A percentile compares a stretch with the other conserved stretches of the same genome.
Conservation (phyloP, 2,329 filamentous ascomycete species). For the Hymenoscyphus repandus region DNA sequence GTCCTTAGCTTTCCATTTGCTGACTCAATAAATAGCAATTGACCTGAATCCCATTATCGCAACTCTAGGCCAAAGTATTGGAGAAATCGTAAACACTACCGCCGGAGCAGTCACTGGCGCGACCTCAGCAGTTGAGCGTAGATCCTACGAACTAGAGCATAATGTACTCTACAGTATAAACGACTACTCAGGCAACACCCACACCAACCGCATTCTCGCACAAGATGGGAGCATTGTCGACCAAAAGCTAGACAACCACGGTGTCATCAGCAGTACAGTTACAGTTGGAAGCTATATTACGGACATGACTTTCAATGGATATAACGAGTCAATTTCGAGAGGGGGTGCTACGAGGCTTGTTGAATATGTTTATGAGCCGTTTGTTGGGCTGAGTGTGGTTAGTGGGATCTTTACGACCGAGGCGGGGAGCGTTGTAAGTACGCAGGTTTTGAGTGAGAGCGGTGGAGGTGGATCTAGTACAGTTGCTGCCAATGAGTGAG, state of each 20-base stretch:
- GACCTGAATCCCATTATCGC: constrained; percentile 57
- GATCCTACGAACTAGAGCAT: constrained; percentile 44
- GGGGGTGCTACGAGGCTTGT: constrained; percentile 44
- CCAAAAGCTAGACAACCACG: constrained; percentile 48
- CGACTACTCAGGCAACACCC: constrained; percentile 50
- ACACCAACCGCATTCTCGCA: constrained; percentile 51
- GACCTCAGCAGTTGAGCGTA: constrained; percentile 24
- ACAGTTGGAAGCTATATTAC: constrained; percentile 45
- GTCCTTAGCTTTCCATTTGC: too few species aligned
- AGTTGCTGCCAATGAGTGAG: constrained; percentile 30
- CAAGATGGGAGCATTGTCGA: constrained; percentile 52
- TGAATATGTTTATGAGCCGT: constrained; percentile 50
- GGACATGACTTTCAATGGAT: constrained; percentile 52
- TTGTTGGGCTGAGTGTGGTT: constrained; percentile 40
- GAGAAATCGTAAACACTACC: constrained; percentile 42
- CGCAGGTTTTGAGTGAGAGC: constrained; percentile 47
- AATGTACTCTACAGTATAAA: constrained; percentile 58
- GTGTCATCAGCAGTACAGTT: constrained; percentile 37
- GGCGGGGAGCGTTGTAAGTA: constrained; percentile 42
- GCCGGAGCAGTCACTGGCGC: constrained; percentile 21
- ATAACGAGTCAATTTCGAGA: constrained; percentile 40
- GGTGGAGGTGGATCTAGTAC: constrained; percentile 48
- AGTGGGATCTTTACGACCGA: constrained; percentile 45
- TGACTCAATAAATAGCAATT: constrained; percentile 32
- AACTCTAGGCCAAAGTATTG: constrained; percentile 46